phyloP scores from a whole-genome alignment of 805 yeast genomes.

The Kazachstania viticola region DNA sequence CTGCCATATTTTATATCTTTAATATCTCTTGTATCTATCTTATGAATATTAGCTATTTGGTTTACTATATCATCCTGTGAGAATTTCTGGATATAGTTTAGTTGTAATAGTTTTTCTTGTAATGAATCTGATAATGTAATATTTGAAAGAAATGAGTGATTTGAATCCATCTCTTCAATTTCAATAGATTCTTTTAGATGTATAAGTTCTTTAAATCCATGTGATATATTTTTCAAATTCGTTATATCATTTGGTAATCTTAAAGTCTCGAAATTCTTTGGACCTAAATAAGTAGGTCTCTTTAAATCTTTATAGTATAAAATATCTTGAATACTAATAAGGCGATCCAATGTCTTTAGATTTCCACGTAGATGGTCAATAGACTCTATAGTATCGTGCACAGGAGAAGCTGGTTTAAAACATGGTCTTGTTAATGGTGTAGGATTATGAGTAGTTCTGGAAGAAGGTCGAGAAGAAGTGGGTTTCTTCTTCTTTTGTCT shows the following conservation, averaged over 20 bases:
- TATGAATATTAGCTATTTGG: conserved; percentile 12
- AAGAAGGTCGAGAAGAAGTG: too few species aligned
- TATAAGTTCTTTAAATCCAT: conserved; percentile 3
- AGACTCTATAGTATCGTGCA: too few species aligned
- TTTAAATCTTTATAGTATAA: conserved; percentile 10
- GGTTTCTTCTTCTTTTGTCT: too few species aligned
- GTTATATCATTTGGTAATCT: conserved; percentile 13
- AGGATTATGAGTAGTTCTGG: too few species aligned
- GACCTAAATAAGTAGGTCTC: conserved; percentile 11
- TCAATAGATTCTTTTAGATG: background rate
- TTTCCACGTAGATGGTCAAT: too few species aligned
- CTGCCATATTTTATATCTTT: conserved; percentile 7
- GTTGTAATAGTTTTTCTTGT: too few species aligned
- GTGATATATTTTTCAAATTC: conserved; percentile 5
- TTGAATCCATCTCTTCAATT: too few species aligned
- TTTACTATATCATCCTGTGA: conserved; percentile 4
- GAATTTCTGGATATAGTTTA: too few species aligned
- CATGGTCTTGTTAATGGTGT: too few species aligned
- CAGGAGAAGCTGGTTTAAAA: too few species aligned
- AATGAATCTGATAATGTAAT: too few species aligned
- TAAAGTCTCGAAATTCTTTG: conserved; percentile 10
- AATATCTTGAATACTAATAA: conserved; percentile 9
- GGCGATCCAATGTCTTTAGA: conserved; percentile 5
- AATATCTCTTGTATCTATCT: conserved; percentile 15
- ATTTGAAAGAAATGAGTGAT: too few species aligned